phyloP scores from a whole-genome alignment of 2,329 filamentous ascomycete genomes.

The Ceratocystis lukuohia region DNA sequence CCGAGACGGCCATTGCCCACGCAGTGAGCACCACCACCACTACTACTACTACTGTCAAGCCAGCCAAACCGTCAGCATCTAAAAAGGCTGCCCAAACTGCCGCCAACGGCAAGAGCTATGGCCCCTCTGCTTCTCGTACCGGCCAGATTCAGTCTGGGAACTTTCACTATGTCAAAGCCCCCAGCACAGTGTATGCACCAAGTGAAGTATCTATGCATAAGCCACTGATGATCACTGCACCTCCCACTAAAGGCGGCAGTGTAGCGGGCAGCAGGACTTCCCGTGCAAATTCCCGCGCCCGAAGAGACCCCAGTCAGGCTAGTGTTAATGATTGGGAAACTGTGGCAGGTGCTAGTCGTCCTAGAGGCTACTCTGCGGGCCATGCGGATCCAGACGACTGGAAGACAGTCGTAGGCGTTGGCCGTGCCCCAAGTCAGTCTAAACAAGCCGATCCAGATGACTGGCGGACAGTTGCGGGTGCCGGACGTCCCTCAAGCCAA shows the following conservation, averaged over 20 bases:
- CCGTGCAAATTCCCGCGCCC: background rate
- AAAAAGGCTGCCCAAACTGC: background rate
- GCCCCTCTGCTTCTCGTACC: slow-evolving; percentile 13
- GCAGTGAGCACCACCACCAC: background rate
- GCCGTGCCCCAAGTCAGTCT: background rate
- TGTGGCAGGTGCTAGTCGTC: background rate
- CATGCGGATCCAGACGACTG: background rate
- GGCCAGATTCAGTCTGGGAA: background rate
- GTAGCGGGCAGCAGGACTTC: background rate
- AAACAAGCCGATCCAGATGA: background rate
- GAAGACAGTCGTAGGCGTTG: background rate
- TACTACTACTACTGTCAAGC: background rate
- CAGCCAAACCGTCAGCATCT: background rate
- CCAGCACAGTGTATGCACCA: slow-evolving; percentile 10
- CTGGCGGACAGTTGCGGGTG: background rate
- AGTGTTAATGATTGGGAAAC: background rate
- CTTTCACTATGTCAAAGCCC: slow-evolving; percentile 11
- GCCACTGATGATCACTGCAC: slow-evolving; percentile 2
- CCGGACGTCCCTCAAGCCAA: background rate
- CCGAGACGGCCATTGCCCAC: background rate
- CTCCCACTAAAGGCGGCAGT: background rate
- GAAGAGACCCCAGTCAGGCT: background rate
- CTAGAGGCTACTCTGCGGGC: background rate
- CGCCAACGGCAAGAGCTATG: slow-evolving; percentile 10
- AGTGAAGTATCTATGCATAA: slow-evolving; percentile 11